A percentile compares a stretch with the other conserved stretches of the same genome.
Evolutionary conservation across 352 stramenopile species (phyloP).

Genomic region (Globisporangium splendens): DNA sequence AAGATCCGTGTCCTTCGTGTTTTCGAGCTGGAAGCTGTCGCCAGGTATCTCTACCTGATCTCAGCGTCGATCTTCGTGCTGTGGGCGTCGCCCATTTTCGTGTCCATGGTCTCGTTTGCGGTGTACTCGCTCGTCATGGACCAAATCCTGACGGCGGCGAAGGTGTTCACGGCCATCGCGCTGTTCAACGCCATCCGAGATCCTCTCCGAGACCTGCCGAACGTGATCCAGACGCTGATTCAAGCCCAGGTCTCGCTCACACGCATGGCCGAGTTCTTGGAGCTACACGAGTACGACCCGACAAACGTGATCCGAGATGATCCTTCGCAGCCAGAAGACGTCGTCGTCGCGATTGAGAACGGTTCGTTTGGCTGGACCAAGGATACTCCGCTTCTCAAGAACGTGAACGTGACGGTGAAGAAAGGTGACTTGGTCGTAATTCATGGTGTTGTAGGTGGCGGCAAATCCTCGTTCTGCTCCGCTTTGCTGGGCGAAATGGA

Average conservation of each 20-base stretch:
- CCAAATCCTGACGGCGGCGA: slow-evolving; percentile 28
- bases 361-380: slow-evolving; percentile 26
- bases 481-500: slow-evolving; percentile 79
- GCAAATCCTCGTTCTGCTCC: slow-evolving; percentile 46
- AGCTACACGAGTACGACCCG: slow-evolving; percentile 14
- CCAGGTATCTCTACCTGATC: slow-evolving; percentile 44
- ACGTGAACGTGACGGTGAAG: slow-evolving; percentile 24
- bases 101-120: slow-evolving; percentile 29
- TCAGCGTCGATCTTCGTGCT: slow-evolving; percentile 45
- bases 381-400: slow-evolving; percentile 14
- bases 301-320: slow-evolving; percentile 10
- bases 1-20: slow-evolving; percentile 50
- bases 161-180: slow-evolving; percentile 47
- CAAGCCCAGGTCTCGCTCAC: slow-evolving; percentile 30
- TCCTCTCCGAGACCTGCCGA: slow-evolving; percentile 27
- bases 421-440: slow-evolving; percentile 45
- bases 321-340: not conserved
- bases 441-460: slow-evolving; percentile 35
- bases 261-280: slow-evolving; percentile 27
- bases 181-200: slow-evolving; percentile 39
- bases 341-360: slow-evolving; percentile 17
- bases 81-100: slow-evolving; percentile 19
- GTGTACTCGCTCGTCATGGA: slow-evolving; percentile 31
- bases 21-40: slow-evolving; percentile 53
- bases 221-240: slow-evolving; percentile 20